Conservation (phyloP, 208 protist genomes). For the Crithidia acanthocephali region DNA sequence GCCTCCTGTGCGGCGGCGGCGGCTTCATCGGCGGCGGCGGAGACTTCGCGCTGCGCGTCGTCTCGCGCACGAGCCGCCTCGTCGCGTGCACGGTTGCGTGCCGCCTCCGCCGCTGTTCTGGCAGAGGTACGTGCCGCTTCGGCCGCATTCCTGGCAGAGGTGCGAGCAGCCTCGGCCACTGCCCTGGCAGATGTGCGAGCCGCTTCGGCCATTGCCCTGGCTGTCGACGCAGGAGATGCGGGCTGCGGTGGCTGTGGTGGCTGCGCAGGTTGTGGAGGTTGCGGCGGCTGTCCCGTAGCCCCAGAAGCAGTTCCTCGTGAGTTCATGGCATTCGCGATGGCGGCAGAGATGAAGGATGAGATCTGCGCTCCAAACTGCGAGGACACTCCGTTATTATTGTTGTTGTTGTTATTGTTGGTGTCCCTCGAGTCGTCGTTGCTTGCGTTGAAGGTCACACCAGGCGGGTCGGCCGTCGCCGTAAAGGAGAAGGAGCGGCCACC, state of each 20-base stretch:
- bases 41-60: not conserved
- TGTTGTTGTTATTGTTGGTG: not conserved
- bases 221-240: not conserved
- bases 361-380: not conserved
- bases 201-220: too few relatives aligned
- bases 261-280: slow-evolving; percentile 4
- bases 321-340: slow-evolving; percentile 19
- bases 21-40: not conserved
- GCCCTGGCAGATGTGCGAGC: too few relatives aligned
- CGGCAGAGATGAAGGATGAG: slow-evolving; percentile 4
- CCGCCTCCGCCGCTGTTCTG: too few relatives aligned
- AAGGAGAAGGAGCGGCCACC: too few relatives aligned
- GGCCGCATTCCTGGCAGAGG: not conserved
- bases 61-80: not conserved
- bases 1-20: not conserved
- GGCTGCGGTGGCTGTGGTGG: slow-evolving; percentile 2
- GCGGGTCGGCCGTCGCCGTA: too few relatives aligned
- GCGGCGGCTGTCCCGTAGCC: not conserved
- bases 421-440: not conserved
- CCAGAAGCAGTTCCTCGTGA: not conserved
- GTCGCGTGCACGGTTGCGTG: not conserved
- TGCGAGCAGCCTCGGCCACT: too few relatives aligned
- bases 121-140: too few relatives aligned
- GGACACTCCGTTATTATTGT: too few relatives aligned
- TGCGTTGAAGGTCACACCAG: too few relatives aligned